These are phyloP conservation scores for Anthracocystis walkeri DNA, from an alignment of 1,284 basidiomycete species.

Conservation along the genomic window DNA sequence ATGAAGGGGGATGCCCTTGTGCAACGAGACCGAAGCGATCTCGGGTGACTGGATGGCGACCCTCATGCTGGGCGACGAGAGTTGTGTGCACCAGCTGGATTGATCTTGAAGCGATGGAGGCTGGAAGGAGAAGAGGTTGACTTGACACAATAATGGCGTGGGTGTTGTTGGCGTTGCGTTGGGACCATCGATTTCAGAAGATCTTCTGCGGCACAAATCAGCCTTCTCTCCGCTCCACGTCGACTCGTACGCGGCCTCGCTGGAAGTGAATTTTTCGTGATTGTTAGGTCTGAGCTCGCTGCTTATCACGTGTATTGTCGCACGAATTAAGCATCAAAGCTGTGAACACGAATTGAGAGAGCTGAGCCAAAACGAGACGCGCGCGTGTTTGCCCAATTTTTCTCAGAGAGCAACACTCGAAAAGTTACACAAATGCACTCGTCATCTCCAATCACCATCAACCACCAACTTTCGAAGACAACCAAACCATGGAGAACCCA, in stretches of 20 bases:
- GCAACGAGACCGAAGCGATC: conserved; percentile 83
- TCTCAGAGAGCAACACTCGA: conserved; percentile 35
- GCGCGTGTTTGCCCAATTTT: conserved; percentile 25
- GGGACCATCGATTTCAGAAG: conserved; percentile 15
- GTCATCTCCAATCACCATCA: not conserved
- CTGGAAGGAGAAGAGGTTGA: not conserved
- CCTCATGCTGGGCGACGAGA: conserved; percentile 29
- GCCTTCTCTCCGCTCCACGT: conserved; percentile 30
- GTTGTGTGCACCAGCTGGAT: conserved; percentile 20
- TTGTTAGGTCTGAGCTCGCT: conserved; percentile 8
- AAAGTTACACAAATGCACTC: conserved; percentile 5
- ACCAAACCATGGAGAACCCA: conserved; percentile 39
- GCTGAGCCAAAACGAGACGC: conserved; percentile 6
- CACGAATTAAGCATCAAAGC: conserved; percentile 20
- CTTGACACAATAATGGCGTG: too few species aligned
- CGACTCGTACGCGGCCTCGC: conserved; percentile 32
- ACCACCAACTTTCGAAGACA: conserved; percentile 8
- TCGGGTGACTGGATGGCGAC: conserved; percentile 81
- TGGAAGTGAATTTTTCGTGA: not conserved
- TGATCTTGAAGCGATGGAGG: conserved; percentile 31
- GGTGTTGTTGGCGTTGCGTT: not conserved
- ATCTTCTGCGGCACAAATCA: conserved; percentile 16
- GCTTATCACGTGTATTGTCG: conserved; percentile 28
- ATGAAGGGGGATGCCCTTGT: conserved; percentile 81
- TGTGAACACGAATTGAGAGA: conserved; percentile 14